A percentile compares a stretch with the other conserved stretches of the same genome.
Evolutionary conservation across 2,329 filamentous ascomycete genomes (phyloP).

Genomic region (Colletotrichum sp.): DNA sequence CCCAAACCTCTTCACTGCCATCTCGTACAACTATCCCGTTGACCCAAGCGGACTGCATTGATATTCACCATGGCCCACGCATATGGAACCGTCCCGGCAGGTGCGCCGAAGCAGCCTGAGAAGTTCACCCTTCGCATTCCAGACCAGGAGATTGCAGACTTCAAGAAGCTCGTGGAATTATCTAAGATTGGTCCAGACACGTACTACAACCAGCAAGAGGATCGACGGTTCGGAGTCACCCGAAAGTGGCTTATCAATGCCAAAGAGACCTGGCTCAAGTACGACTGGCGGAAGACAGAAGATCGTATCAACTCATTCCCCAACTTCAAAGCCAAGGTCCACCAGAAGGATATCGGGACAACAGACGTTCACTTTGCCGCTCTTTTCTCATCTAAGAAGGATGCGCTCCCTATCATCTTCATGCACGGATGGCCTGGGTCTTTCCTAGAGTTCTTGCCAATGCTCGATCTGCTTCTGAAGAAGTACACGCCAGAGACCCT

Average conservation of each 20-base stretch:
- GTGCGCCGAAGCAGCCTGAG: neutral
- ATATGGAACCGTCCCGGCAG: neutral
- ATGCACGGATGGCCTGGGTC: constrained; percentile 62
- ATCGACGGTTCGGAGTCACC: constrained; percentile 47
- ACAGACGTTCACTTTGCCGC: constrained; percentile 58
- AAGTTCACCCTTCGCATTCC: constrained; percentile 46
- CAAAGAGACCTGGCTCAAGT: constrained; percentile 47
- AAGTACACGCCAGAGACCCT: constrained; percentile 54
- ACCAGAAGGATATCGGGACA: constrained; percentile 35
- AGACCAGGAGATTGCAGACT: constrained; percentile 47
- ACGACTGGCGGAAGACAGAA: constrained; percentile 49
- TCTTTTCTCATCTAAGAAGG: constrained; percentile 54
- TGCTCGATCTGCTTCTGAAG: constrained; percentile 48
- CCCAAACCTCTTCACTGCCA: neutral
- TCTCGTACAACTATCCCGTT: neutral
- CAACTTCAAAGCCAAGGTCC: constrained; percentile 48
- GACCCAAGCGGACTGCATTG: neutral
- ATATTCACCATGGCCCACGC: neutral
- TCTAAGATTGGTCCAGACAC: constrained; percentile 52
- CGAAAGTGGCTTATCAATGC: constrained; percentile 50
- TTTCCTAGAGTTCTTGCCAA: constrained; percentile 60
- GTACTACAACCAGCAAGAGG: constrained; percentile 50
- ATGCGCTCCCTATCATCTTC: constrained; percentile 55
- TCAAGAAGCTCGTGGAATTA: constrained; percentile 50
- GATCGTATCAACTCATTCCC: constrained; percentile 50